Evolutionary conservation across 2,329 filamentous ascomycete species (phyloP).

Genomic region (Penicillium sp.): DNA sequence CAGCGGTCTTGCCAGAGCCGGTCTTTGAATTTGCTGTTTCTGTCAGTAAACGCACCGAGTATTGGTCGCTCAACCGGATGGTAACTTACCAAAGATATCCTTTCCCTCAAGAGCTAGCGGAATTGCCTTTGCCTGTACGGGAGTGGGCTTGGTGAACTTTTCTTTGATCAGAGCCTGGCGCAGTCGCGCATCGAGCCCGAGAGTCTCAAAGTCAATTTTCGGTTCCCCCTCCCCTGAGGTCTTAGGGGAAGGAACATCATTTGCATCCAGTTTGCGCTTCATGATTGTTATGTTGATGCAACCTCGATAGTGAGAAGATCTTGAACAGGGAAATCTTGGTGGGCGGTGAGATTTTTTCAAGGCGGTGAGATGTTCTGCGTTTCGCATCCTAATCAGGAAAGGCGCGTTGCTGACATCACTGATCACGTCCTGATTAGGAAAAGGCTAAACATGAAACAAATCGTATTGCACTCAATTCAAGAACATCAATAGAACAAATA

Average conservation of each 20-base stretch:
- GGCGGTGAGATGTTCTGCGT: constrained; percentile 21
- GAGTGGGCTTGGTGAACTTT: constrained; percentile 81
- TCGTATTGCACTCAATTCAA: no score
- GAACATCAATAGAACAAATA: neutral
- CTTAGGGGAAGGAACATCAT: constrained; percentile 46
- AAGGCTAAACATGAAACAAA: neutral
- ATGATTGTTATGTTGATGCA: constrained; percentile 32
- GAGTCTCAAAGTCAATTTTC: constrained; percentile 64
- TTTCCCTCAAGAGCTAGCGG: constrained; percentile 82
- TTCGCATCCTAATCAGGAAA: neutral
- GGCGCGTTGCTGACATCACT: neutral
- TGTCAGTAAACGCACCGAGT: constrained; percentile 17
- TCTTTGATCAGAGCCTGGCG: constrained; percentile 82
- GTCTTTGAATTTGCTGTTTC: constrained; percentile 77
- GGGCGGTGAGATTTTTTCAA: constrained; percentile 34
- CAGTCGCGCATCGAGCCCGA: constrained; percentile 79
- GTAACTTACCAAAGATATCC: constrained; percentile 66
- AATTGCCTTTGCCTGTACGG: constrained; percentile 82
- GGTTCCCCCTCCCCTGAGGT: constrained; percentile 25
- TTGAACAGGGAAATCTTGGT: constrained; percentile 32
- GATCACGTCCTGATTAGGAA: neutral
- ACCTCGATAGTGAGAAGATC: constrained; percentile 9
- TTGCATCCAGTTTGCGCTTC: constrained; percentile 52
- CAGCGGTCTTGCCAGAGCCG: constrained; percentile 95
- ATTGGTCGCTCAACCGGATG: neutral